Base-by-base conservation (phyloP, 202 grass and related monocot genomes). In the Zizania palustris region DNA sequence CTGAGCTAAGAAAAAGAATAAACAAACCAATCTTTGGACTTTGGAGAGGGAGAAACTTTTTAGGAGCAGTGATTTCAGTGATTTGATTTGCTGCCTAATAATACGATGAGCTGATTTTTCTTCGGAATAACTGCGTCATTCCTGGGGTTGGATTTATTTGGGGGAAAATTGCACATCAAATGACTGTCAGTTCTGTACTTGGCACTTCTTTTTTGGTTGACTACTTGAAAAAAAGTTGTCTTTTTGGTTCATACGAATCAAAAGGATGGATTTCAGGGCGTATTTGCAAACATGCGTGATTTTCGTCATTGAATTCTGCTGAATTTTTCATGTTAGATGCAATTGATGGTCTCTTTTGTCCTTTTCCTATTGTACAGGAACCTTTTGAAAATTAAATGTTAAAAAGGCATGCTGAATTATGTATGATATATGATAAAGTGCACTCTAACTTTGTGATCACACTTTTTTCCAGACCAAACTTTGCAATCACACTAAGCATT, bases 1-100 rank as follows among this genome's bases (percentile, higher is more conserved):
- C 7, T 16, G 43, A 45, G 42, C 49, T 28, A 48, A 36, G 46
- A 45, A 28, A 28, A 28, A 28, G 63, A 65, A 56, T 78, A 76
- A 73, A 72, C 28, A 40, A 41, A 38, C 40, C 28, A 28, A 13
- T 70, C 49, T 83, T 76, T 21, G 42, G 49, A 63, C 49, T 83
- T 76, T 21, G 42, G 49, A 63, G 53, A 49, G 22, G 21, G 72
- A 15, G 68, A 40, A 49, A 15, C 36, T 40, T 50, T 44, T 69
- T 14, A 20, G 65, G 56, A 38, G 78, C n/a, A 74, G 22, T 69
- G 20, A 81, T 58, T 78, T 67, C 38, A 22, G 66, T 80, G 42
- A 49, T 71, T 71, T 38, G 46, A 45, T 81, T 63, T 19, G 67
- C 62, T 40, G 78, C 57, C 44, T 63, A 71, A 72, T 62, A 63